Base-by-base conservation (phyloP, 768 basidiomycete species). In the Agrocybe pediades region DNA sequence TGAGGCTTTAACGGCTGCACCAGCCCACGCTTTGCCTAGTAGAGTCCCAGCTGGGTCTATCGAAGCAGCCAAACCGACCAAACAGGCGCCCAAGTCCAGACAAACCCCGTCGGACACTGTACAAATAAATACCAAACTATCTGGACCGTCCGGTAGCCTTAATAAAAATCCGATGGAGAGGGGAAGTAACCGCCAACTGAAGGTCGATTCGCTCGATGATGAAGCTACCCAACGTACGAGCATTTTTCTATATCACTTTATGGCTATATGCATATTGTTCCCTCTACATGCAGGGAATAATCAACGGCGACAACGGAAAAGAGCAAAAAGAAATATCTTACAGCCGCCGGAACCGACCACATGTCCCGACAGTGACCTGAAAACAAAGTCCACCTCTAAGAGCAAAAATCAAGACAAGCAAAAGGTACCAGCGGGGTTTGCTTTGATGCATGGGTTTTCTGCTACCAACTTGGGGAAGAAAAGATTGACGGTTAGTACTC, bases 391-490 rank as follows among this genome's bases (percentile, higher is more conserved):
- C 46, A 17, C 46, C 52, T 23, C 29, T 56, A n/a, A 49, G 50
- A 55, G 17, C 54, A 51, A 53, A 46, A 48, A 44, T 53, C n/a
- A 17, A 8, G 2, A 46, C 39, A 69, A 66, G n/a, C n/a, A n/a
- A n/a, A 78, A 70, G 41, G 51, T 74, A 9, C 73, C 79, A 8
- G 68, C 78, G 1, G 82, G 78, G 3, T 72, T 87, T 27, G 85
- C 86, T 0, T 71, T 89, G 23, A 83, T 89, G 83, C 83, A 87
- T 56, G 85, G 84, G 0, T 86, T 88, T 62, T 68, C 76, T 15
- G 81, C 87, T 0, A 79, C 77, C 5, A 87, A 85, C 56, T 75
- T 89, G 2, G 83, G 85, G 13, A 80, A 76, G 48, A 76, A 80
- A 51, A 78, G 87, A 36, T 63, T 89, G 9, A 89, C 87, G 50